Conservation (phyloP, 1,284 basidiomycete genomes). For the Cystobasidium slooffiae region DNA sequence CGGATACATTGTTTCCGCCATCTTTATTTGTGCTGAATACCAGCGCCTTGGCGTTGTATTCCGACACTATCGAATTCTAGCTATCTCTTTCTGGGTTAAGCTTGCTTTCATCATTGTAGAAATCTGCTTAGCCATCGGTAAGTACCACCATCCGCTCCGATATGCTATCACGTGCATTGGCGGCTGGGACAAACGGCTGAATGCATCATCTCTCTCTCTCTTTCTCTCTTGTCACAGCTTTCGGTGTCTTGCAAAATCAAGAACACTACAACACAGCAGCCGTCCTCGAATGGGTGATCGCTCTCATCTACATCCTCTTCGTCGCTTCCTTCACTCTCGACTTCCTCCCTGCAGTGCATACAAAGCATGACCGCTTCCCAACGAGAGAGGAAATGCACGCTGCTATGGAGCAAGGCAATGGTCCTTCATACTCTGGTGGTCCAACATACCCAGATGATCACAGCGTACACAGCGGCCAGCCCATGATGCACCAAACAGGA, state of each 20-base stretch:
- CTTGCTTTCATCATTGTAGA: constrained; percentile 40
- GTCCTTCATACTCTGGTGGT: constrained; percentile 35
- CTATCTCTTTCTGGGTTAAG: constrained; percentile 38
- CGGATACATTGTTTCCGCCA: constrained; percentile 40
- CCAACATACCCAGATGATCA: constrained; percentile 30
- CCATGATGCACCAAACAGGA: constrained; percentile 20
- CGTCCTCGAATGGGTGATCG: constrained; percentile 34
- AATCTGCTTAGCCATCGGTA: constrained; percentile 29
- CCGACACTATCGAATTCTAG: constrained; percentile 29
- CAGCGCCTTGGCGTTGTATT: constrained; percentile 30
- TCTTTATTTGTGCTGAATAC: constrained; percentile 43
- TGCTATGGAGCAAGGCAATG: constrained; percentile 32
- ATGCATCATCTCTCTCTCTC: not conserved
- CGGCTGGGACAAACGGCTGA: no score
- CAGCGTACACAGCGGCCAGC: constrained; percentile 16
- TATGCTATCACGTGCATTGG: not conserved
- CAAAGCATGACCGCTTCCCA: constrained; percentile 42
- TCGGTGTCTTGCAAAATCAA: constrained; percentile 13
- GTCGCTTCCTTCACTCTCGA: constrained; percentile 29
- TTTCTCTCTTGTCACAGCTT: constrained; percentile 15
- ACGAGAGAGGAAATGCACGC: constrained; percentile 34
- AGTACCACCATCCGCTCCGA: not conserved
- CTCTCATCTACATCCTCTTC: constrained; percentile 41
- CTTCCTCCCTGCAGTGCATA: constrained; percentile 38
- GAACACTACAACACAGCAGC: constrained; percentile 33